Conservation (phyloP, 78 protist species). For the Salpingoeca rosetta region DNA sequence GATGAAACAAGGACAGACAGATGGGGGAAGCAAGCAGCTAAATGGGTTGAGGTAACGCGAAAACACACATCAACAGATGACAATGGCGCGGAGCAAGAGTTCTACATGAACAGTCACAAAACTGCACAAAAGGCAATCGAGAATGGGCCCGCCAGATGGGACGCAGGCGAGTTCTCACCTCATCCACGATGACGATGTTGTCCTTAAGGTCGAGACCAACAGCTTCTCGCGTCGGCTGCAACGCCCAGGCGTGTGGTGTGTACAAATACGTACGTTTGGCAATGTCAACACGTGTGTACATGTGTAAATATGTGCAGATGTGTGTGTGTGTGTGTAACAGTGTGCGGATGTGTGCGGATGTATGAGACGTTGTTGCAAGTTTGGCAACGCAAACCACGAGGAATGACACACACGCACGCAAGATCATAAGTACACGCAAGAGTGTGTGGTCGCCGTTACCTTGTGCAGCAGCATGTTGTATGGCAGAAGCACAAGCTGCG, state of each 20-base stretch:
- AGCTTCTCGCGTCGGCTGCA: slow-evolving; percentile 26
- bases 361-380: too few species aligned
- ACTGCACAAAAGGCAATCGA: background rate
- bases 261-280: too few species aligned
- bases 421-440: background rate
- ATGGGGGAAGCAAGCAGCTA: background rate
- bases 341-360: too few species aligned
- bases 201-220: slow-evolving; percentile 27
- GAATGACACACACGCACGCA: too few species aligned
- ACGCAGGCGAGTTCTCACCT: slow-evolving; percentile 22
- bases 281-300: too few species aligned
- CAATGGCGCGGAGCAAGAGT: too few species aligned
- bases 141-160: background rate
- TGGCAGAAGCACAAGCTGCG: slow-evolving; percentile 47
- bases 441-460: background rate
- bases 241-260: too few species aligned
- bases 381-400: too few species aligned
- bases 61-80: background rate
- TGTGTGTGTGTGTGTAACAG: too few species aligned
- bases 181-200: slow-evolving; percentile 59
- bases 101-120: background rate
- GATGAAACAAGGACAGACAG: background rate
- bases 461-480: slow-evolving; percentile 37
- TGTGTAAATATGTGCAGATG: too few species aligned
- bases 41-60: background rate